Base-by-base conservation (phyloP, 805 yeast genomes). In the Yarrowia sp. region DNA sequence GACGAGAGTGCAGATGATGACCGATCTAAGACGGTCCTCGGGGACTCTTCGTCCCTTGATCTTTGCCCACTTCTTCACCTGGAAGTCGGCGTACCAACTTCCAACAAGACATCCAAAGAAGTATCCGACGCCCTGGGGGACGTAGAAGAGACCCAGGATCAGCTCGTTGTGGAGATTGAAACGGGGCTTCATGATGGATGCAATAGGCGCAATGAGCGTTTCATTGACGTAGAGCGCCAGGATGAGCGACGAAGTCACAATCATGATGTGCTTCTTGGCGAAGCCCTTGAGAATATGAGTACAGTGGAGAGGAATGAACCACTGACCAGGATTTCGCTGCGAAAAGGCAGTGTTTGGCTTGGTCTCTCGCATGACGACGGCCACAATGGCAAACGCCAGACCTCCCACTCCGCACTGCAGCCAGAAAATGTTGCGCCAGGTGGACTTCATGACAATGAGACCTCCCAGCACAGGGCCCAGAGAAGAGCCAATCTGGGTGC, bases 111-210 rank as follows among this genome's bases (percentile, higher is more conserved):
- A 77, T 0, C 86, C 86, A 0, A 68, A 31, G 1, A 82, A 42
- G 65, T 80, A 81, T 0, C 87, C 87, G 13, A 70, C 7, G 0
- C 86, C 86, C 0, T 86, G 85, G 4, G 86, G 80, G 4, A 83
- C 68, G 65, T 83, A 83, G 66, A 83, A 82, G n/a, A 83, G 68
- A 0, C 84, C 78, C 46, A 84, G 80, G 62, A 75, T 75, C 1
- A 83, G 67, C 0, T 86, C 86, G 18, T 76, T 67, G 0, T 73
- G 73, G 22, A 83, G 70, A 46, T 79, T 66, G 71, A 82, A 83
- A 60, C 86, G 68, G 4, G 86, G 86, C 66, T 82, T 81, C 62
- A 83, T 77, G 13, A 83, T 82, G 41, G 78, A 75, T 64, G 85
- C 70, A 44, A 83, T 82, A 1, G 87, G 87, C 0, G 86, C 82